A percentile compares a stretch with the other conserved stretches of the same genome.
Evolutionary conservation across 169 alveolate species (phyloP).

Genomic region (Plasmodium gallinaceum): DNA sequence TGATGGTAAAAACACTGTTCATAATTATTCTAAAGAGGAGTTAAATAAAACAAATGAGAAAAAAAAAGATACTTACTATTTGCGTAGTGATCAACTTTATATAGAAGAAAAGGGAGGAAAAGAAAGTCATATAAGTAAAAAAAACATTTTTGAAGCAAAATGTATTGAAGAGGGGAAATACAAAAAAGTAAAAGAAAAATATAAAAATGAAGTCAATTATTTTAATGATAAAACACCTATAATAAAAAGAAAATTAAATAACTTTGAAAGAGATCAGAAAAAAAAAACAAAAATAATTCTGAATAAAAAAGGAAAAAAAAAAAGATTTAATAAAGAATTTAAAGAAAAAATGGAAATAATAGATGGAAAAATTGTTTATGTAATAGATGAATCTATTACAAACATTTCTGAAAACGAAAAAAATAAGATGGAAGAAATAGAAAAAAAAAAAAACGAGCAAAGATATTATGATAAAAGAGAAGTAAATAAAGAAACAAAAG

Average conservation of each 20-base stretch:
- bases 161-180: neutral
- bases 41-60: neutral
- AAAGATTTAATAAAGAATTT: neutral
- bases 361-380: neutral
- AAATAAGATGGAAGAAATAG: neutral
- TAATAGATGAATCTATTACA: neutral
- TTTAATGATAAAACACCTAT: conserved; percentile 19
- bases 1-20: neutral
- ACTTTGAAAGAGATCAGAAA: conserved; percentile 12
- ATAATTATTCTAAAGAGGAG: neutral
- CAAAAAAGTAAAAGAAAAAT: neutral
- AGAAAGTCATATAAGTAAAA: neutral
- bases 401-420: neutral
- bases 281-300: neutral
- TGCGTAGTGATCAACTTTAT: neutral
- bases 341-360: neutral
- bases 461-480: neutral
- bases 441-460: neutral
- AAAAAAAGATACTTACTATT: neutral
- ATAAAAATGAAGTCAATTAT: conserved; percentile 14
- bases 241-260: conserved; percentile 19
- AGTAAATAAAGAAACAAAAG: neutral
- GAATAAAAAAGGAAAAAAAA: neutral
- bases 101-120: neutral
- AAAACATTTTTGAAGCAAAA: conserved; percentile 15